Percentiles rank a stretch among this genome's conserved stretches.
Conservation (phyloP, 2,329 filamentous ascomycete species). For the Zymoseptoria brevis region DNA sequence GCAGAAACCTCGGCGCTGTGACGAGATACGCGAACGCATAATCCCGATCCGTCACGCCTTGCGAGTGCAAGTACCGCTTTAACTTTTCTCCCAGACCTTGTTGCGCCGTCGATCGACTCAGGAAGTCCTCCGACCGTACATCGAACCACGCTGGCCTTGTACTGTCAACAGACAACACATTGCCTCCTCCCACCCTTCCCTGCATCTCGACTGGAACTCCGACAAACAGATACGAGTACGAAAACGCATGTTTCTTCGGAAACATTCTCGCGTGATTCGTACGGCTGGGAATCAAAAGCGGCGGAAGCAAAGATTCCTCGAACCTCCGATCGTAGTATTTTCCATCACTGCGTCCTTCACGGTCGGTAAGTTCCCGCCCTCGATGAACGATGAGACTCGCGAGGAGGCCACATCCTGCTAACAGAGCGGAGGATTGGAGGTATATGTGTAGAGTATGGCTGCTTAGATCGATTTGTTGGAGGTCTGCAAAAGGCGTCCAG, state of each 20-base stretch:
- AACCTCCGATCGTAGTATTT: slow-evolving; percentile 17
- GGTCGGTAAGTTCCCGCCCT: slow-evolving; percentile 16
- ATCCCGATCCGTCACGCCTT: slow-evolving; percentile 51
- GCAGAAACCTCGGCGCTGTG: slow-evolving; percentile 60
- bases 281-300: slow-evolving; percentile 55
- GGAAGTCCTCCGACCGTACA: slow-evolving; percentile 53
- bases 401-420: slow-evolving; percentile 22
- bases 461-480: slow-evolving; percentile 9
- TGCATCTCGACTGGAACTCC: slow-evolving; percentile 59
- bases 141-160: slow-evolving; percentile 47
- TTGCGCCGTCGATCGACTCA: slow-evolving; percentile 46
- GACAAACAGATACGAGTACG: slow-evolving; percentile 62
- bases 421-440: slow-evolving; percentile 21
- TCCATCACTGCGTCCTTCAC: background rate
- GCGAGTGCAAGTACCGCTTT: slow-evolving; percentile 45
- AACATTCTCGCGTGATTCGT: slow-evolving; percentile 61
- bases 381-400: slow-evolving; percentile 26
- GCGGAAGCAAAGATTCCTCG: slow-evolving; percentile 31
- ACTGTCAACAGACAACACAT: slow-evolving; percentile 46
- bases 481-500: slow-evolving; percentile 13
- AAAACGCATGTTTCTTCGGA: slow-evolving; percentile 60
- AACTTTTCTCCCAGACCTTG: slow-evolving; percentile 58
- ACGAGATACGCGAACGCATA: slow-evolving; percentile 65
- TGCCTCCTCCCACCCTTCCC: slow-evolving; percentile 41
- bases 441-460: slow-evolving; percentile 19